Evolutionary conservation across 2,329 filamentous ascomycete species (phyloP).

Genomic region (Penicillium sp.): DNA sequence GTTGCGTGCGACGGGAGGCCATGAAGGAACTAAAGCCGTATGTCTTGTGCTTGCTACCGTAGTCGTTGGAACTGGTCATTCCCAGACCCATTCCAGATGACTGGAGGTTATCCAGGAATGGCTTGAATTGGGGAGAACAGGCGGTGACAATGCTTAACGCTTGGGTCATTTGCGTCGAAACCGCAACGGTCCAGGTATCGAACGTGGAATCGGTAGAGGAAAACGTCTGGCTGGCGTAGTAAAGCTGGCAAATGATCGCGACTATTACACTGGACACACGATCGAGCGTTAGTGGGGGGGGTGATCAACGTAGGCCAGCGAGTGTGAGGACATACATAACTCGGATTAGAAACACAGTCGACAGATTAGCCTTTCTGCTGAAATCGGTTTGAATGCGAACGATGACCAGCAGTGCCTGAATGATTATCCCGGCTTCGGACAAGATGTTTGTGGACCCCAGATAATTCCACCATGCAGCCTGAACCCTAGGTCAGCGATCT

Average conservation of each 20-base stretch:
- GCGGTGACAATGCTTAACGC: conserved; percentile 31
- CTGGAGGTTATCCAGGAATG: conserved; percentile 31
- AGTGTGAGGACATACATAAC: conserved; percentile 21
- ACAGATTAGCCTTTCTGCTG: conserved; percentile 19
- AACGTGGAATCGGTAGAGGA: conserved; percentile 19
- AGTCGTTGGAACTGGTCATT: conserved; percentile 9
- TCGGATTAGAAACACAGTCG: conserved; percentile 24
- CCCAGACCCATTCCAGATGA: conserved; percentile 31
- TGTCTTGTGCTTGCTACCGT: conserved; percentile 18
- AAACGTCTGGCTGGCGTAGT: conserved; percentile 14
- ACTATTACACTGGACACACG: conserved; percentile 20
- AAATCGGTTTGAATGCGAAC: conserved; percentile 23
- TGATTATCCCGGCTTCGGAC: conserved; percentile 26
- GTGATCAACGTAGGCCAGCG: neutral
- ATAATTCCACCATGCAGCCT: conserved; percentile 29
- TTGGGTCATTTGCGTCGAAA: conserved; percentile 22
- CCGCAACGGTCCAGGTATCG: conserved; percentile 22
- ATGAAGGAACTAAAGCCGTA: conserved; percentile 15
- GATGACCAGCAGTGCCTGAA: conserved; percentile 25
- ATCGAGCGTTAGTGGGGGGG: neutral
- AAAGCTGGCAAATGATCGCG: conserved; percentile 25
- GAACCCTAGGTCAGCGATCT: neutral
- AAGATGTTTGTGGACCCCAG: conserved; percentile 29
- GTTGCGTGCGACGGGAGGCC: conserved; percentile 6
- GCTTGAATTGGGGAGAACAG: conserved; percentile 34